A percentile compares a stretch with the other conserved stretches of the same genome.
Conservation (phyloP, 2,329 filamentous ascomycete genomes). For the Colletotrichum cordylinicola region DNA sequence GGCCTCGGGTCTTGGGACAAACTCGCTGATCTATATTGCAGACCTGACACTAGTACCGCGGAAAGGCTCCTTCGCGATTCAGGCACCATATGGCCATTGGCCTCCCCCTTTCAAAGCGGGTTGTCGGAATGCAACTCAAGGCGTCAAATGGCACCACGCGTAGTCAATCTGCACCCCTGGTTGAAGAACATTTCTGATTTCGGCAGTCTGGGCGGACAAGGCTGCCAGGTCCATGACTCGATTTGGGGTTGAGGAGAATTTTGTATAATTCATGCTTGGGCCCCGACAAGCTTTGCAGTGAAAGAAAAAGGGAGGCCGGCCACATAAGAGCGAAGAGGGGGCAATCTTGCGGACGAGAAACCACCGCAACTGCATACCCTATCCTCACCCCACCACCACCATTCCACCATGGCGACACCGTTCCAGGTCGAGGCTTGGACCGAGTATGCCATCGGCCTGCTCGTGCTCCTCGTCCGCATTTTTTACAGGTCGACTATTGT, state of each 20-base stretch:
- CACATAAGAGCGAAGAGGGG: background rate
- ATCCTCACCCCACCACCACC: background rate
- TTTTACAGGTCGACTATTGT: conserved; percentile 42
- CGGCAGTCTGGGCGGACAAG: background rate
- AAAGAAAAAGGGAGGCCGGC: background rate
- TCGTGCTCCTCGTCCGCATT: conserved; percentile 43
- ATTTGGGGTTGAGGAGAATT: background rate
- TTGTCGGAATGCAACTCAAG: background rate
- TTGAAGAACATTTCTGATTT: background rate
- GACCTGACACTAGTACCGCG: background rate
- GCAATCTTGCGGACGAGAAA: conserved; percentile 12
- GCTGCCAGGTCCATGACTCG: background rate
- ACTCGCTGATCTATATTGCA: background rate
- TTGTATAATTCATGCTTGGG: conserved; percentile 1
- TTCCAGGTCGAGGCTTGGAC: conserved; percentile 50
- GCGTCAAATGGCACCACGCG: background rate
- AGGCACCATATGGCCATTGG: background rate
- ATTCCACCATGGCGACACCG: conserved; percentile 36
- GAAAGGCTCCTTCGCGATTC: background rate
- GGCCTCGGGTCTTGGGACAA: background rate
- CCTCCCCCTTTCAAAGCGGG: background rate
- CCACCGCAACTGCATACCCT: conserved; percentile 10
- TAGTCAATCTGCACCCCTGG: background rate
- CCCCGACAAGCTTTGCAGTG: background rate
- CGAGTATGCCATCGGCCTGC: conserved; percentile 44